Evolutionary conservation across 208 protist species (phyloP), one percentile per base, ranked within the genome.

Genomic region (Leishmania gerbilli): DNA sequence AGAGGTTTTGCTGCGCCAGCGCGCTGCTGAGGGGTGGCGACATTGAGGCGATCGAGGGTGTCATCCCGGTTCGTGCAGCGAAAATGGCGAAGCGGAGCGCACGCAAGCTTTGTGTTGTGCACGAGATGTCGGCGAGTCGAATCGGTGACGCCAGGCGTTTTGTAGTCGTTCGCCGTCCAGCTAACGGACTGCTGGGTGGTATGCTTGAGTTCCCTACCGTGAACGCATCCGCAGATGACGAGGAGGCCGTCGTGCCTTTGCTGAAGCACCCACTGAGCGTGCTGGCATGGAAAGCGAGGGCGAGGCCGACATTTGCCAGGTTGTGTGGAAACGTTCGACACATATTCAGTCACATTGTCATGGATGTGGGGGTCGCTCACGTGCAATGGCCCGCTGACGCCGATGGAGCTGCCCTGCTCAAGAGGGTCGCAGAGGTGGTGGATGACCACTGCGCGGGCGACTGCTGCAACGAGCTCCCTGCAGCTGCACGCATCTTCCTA

Each of bases 271-370:
- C 79, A 34, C 55, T 87, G 67, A 67, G 62, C 31, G 31, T 24
- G 8, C 31, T 80, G 34, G 31, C 67, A 9, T 74, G 74, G 65
- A 58, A 42, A n/a, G 40, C 1, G 7, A 64, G n/a, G 47, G 37
- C 13, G 1, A 55, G 1, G 71, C 75, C 79, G 0, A 65, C 74
- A 17, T 40, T 19, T 9, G 51, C 79, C 24, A 53, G 55, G 37
- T 8, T 31, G 7, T 79, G 89, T 19, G 92, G 92, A 8, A 81
- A 45, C 31, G 81, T 97, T 37, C 83, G 82, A 13, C 94, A 97
- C 83, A 89, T 97, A 71, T 96, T 97, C 83, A 95, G 92, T 40
- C 92, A 97, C 80, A 96, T 96, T 84, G 74, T 90, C 21, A 94
- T 97, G 91, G 76, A 86, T n/a, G 91, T 97, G 42, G 56, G 83